phyloP scores from a whole-genome alignment of 164 flowering plant species.

The Magnolia changhungtana region DNA sequence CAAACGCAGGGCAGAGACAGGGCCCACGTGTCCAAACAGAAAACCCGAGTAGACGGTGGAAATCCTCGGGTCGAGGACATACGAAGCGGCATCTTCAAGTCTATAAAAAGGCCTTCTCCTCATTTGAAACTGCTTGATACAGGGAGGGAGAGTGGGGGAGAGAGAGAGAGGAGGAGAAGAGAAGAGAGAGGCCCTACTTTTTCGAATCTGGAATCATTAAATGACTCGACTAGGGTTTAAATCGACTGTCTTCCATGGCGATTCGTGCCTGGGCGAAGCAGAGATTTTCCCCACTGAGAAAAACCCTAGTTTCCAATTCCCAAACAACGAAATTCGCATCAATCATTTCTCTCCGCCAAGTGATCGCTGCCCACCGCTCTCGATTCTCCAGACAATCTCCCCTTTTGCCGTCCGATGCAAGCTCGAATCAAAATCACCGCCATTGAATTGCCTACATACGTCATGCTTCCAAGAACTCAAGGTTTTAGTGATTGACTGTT shows the following conservation, averaged over 20 bases:
- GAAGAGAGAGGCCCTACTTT: not conserved
- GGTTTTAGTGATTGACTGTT: conserved; percentile 30
- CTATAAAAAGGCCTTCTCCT: not conserved
- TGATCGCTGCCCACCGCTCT: conserved; percentile 80
- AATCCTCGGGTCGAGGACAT: not conserved
- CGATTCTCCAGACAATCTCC: conserved; percentile 75
- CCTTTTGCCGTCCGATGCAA: conserved; percentile 72
- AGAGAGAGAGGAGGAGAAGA: not conserved
- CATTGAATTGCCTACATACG: conserved; percentile 56
- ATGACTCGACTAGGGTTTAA: conserved; percentile 76
- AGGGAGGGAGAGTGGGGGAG: not conserved
- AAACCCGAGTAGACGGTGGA: not conserved
- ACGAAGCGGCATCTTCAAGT: not conserved
- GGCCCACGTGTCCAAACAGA: not conserved
- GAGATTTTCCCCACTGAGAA: conserved; percentile 39
- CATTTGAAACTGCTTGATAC: not conserved
- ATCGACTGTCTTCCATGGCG: conserved; percentile 63
- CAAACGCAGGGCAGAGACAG: not conserved
- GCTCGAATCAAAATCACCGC: conserved; percentile 57
- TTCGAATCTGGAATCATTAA: not conserved
- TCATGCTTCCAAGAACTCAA: conserved; percentile 63
- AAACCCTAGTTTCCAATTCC: conserved; percentile 59
- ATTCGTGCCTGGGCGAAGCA: conserved; percentile 64
- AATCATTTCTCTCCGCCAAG: conserved; percentile 52
- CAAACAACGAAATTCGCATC: conserved; percentile 85